Percentiles rank a stretch among this genome's conserved stretches.
Evolutionary conservation across 2,329 filamentous ascomycete genomes (phyloP).

Genomic region (Ophiostoma angusticollis): DNA sequence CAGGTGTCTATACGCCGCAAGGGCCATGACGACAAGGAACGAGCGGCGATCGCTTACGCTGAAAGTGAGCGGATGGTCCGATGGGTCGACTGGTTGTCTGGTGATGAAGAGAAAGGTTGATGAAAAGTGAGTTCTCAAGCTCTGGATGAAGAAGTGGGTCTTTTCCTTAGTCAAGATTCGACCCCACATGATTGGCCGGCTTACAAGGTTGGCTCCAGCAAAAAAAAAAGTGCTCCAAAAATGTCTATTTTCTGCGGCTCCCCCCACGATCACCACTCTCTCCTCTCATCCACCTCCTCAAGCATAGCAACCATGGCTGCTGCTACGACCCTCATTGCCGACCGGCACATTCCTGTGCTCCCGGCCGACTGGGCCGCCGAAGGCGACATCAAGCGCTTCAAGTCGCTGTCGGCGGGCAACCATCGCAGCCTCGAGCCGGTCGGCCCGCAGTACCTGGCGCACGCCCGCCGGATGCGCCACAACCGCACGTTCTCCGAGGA

Average conservation of each 20-base stretch:
- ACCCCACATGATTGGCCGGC: too few species aligned
- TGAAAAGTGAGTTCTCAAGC: too few species aligned
- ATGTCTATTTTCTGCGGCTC: neutral
- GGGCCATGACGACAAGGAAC: too few species aligned
- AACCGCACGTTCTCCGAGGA: slow-evolving; percentile 98
- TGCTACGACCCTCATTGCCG: slow-evolving; percentile 42
- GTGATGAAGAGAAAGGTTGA: too few species aligned
- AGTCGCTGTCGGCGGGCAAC: slow-evolving; percentile 60
- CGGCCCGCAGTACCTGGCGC: slow-evolving; percentile 93
- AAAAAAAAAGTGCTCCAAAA: too few species aligned
- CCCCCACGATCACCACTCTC: neutral
- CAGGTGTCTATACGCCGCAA: slow-evolving; percentile 67
- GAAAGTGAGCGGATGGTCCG: too few species aligned
- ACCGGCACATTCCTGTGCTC: slow-evolving; percentile 59
- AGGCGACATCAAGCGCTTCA: slow-evolving; percentile 82
- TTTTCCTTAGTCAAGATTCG: too few species aligned
- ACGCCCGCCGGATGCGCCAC: slow-evolving; percentile 88
- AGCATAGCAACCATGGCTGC: slow-evolving; percentile 45
- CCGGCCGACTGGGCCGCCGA: slow-evolving; percentile 73
- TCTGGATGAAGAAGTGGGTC: too few species aligned
- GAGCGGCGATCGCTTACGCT: too few species aligned
- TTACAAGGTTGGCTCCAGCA: too few species aligned
- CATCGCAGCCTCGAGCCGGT: slow-evolving; percentile 90
- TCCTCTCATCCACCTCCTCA: slow-evolving; percentile 7
- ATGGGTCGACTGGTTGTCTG: too few species aligned